Evolutionary conservation across 2,329 filamentous ascomycete genomes (phyloP), one percentile per base, ranked within the genome.

Genomic region (Aspergillus terreus): DNA sequence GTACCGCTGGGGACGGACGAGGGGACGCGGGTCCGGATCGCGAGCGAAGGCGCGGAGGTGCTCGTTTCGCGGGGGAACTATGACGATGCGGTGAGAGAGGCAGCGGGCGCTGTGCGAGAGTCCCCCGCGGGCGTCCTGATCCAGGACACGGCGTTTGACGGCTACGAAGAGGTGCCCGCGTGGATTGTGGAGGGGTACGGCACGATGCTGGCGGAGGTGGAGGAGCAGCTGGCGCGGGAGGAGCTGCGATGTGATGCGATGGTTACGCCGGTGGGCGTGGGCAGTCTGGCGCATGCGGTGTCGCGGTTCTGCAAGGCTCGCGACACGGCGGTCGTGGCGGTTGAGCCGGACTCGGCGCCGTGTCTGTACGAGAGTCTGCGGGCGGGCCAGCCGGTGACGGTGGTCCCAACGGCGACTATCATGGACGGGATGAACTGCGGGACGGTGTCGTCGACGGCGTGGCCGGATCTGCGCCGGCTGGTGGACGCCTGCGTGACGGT

Each of bases 131-230:
- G 75, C 0, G 63, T 91, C 6, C 67, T 91, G 38, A 77, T 92
- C 1, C 81, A 88, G 62, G 89, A 92, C 61, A 85, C 81, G 7
- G 79, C 83, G 0, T 87, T 87, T 60, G 76, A 79, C 0, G 84
- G 81, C 2, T 90, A 88, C 59, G 79, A 84, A 44, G 75, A 82
- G 36, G 80, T 90, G 4, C 86, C 88, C 0, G 44, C 81, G 67
- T 91, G 86, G 83, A 86, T 92, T 19, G 85, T 90, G 0, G 83
- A 92, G 54, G 89, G 89, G 0, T 94, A 92, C 61, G 77, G 76
- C 4, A 90, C 87, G 0, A 85, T 92, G 79, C 73, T 92, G 55
- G 66, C 70, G 3, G 89, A 94, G 63, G 74, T 82, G 0, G 86
- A 90, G 46, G 65, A 74, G 17, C 87, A 92, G 62, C 63, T 86